Conservation (phyloP, 805 yeast species). For the Zygosaccharomyces bisporus region DNA sequence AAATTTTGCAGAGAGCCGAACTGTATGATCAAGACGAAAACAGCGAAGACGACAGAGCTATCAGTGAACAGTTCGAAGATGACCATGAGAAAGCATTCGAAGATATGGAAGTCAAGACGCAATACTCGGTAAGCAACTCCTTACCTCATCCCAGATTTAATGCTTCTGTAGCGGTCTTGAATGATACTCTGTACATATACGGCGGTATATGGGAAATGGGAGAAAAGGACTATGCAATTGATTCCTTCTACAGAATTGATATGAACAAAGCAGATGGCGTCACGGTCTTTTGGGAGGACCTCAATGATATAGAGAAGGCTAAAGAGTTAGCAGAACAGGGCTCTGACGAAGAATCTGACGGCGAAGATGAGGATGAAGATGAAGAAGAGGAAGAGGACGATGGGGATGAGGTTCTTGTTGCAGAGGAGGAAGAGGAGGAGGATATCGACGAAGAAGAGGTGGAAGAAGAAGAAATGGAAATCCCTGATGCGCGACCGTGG, state of each 20-base stretch:
- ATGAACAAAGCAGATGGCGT: slow-evolving; percentile 84
- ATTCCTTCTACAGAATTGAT: slow-evolving; percentile 82
- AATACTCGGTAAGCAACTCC: slow-evolving; percentile 53
- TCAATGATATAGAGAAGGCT: slow-evolving; percentile 50
- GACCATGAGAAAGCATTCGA: slow-evolving; percentile 39
- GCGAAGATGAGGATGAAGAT: slow-evolving; percentile 66
- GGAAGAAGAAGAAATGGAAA: slow-evolving; percentile 59
- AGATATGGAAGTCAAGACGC: slow-evolving; percentile 39
- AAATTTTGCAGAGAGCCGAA: slow-evolving; percentile 69
- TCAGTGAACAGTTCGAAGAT: slow-evolving; percentile 38
- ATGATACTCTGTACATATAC: slow-evolving; percentile 75
- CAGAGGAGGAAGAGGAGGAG: slow-evolving; percentile 38
- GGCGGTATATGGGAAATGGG: slow-evolving; percentile 92
- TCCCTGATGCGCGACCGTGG: slow-evolving; percentile 94
- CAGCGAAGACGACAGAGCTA: slow-evolving; percentile 34
- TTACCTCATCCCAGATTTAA: slow-evolving; percentile 90
- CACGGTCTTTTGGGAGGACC: slow-evolving; percentile 85
- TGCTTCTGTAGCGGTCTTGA: slow-evolving; percentile 77
- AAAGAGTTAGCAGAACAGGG: slow-evolving; percentile 48
- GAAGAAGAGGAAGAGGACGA: slow-evolving; percentile 63
- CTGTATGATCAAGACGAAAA: slow-evolving; percentile 53
- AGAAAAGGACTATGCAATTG: slow-evolving; percentile 79
- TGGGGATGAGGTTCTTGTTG: slow-evolving; percentile 41
- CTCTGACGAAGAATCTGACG: slow-evolving; percentile 62
- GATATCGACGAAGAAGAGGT: slow-evolving; percentile 26